Conservation (phyloP, 441 rosid genomes). For the Jatropha multifida region DNA sequence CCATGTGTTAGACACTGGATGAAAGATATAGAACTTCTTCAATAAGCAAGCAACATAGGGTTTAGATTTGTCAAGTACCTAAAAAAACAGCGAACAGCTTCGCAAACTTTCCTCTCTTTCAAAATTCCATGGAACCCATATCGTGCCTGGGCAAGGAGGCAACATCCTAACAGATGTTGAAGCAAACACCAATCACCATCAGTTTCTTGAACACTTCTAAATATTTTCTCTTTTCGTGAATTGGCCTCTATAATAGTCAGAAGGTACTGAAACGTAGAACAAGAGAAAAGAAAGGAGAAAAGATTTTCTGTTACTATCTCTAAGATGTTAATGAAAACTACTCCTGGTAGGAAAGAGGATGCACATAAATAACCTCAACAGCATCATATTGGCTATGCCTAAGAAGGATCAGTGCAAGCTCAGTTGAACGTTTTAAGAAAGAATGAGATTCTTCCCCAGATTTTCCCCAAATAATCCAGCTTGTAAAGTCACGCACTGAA, state of each 20-base stretch:
- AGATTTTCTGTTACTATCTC: constrained; percentile 26
- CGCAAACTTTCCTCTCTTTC: constrained; percentile 74
- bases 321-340: constrained; percentile 4
- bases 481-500: constrained; percentile 58
- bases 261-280: constrained; percentile 46
- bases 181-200: constrained; percentile 85
- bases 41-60: not conserved
- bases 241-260: constrained; percentile 74
- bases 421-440: constrained; percentile 68
- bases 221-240: constrained; percentile 65
- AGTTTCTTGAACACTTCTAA: constrained; percentile 68
- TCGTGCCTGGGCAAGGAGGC: constrained; percentile 84
- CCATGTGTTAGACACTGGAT: not conserved
- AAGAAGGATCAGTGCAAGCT: constrained; percentile 70
- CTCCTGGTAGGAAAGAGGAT: constrained; percentile 17
- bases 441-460: constrained; percentile 66
- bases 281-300: constrained; percentile 9
- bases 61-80: constrained; percentile 43
- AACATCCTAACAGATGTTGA: constrained; percentile 94
- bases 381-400: constrained; percentile 88
- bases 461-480: constrained; percentile 88
- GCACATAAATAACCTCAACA: constrained; percentile 62
- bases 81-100: constrained; percentile 90
- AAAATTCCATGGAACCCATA: constrained; percentile 51
- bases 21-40: not conserved